Evolutionary conservation across 352 stramenopile genomes (phyloP).

Genomic region (Globisporangium alternatum): DNA sequence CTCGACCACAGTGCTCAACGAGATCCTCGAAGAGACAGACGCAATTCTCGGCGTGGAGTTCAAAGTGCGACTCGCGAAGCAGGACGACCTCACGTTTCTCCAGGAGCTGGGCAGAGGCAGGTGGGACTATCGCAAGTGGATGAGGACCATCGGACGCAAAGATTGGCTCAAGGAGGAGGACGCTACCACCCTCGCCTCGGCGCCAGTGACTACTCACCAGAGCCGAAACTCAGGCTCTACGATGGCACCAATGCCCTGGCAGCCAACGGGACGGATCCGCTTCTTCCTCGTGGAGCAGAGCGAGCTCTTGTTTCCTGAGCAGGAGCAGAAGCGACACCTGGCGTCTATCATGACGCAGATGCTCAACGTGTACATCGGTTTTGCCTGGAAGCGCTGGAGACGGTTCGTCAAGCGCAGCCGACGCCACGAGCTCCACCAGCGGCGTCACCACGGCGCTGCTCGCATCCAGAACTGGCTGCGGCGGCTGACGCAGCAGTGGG

Average conservation of each 20-base stretch:
- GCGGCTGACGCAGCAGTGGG: constrained; percentile 17
- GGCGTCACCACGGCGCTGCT: constrained; percentile 19
- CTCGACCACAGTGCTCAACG: constrained; percentile 31
- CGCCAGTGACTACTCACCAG: not conserved
- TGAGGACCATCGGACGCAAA: constrained; percentile 37
- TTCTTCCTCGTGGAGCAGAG: constrained; percentile 50
- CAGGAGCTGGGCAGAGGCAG: constrained; percentile 25
- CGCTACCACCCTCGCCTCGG: constrained; percentile 16
- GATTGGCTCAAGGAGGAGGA: constrained; percentile 49
- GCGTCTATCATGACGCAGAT: constrained; percentile 50
- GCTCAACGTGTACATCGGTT: constrained; percentile 58
- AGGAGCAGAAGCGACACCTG: constrained; percentile 38
- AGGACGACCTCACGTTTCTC: constrained; percentile 44
- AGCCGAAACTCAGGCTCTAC: not conserved
- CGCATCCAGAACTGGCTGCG: constrained; percentile 48
- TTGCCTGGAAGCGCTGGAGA: constrained; percentile 54
- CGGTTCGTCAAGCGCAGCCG: constrained; percentile 39
- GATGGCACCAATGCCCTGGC: constrained; percentile 24
- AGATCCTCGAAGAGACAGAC: constrained; percentile 49
- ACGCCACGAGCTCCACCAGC: constrained; percentile 28
- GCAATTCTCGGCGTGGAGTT: constrained; percentile 42
- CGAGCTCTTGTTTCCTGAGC: constrained; percentile 40
- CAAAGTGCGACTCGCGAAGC: constrained; percentile 29
- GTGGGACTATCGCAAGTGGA: constrained; percentile 49
- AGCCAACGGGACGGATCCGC: constrained; percentile 40